These are phyloP conservation scores for Ganoderma multipileum DNA, from an alignment of 1,284 basidiomycete species.

Conservation along the genomic window DNA sequence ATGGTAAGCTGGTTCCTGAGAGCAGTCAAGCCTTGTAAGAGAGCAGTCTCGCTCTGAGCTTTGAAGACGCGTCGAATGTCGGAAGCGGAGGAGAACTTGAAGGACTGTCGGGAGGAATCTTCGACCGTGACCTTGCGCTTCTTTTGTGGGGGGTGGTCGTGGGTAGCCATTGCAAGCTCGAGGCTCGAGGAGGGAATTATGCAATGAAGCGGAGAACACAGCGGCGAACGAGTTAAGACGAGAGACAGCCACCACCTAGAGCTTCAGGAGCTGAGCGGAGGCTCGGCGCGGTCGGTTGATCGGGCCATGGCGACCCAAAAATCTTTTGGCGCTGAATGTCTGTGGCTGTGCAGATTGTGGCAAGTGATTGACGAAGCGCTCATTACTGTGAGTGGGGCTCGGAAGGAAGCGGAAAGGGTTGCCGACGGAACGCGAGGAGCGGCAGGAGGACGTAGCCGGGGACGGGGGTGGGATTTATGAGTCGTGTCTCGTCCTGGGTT, in stretches of 20 bases:
- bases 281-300: neutral
- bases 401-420: slow-evolving; percentile 5
- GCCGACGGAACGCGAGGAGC: slow-evolving; percentile 10
- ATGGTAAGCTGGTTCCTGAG: slow-evolving; percentile 63
- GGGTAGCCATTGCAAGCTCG: slow-evolving; percentile 25
- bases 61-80: slow-evolving; percentile 38
- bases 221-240: neutral
- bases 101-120: slow-evolving; percentile 24
- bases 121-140: slow-evolving; percentile 23
- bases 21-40: slow-evolving; percentile 42
- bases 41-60: slow-evolving; percentile 34
- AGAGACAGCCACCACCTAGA: too few relatives aligned
- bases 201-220: neutral
- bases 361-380: neutral
- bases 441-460: neutral
- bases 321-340: neutral
- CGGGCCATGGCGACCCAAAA: neutral
- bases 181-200: neutral
- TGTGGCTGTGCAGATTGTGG: neutral
- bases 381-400: neutral
- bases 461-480: neutral
- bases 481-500: slow-evolving; percentile 1
- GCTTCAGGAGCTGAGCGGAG: neutral
- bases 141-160: slow-evolving; percentile 18
- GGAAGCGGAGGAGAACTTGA: slow-evolving; percentile 34